Conservation (phyloP, 1,139 yeast species). For the Magnusiomyces paraingens region DNA sequence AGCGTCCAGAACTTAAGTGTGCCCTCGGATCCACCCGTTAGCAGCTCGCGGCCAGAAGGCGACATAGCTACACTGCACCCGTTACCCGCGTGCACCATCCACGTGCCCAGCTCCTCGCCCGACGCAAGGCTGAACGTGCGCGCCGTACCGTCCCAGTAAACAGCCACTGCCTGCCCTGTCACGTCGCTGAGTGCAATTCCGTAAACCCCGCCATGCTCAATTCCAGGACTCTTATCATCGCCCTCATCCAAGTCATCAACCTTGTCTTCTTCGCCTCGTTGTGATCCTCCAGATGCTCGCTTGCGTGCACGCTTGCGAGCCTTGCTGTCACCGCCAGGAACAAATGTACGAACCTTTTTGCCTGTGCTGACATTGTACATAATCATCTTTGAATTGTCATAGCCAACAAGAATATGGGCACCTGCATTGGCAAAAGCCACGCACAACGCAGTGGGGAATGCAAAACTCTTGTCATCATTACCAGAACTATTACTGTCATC, state of each 20-base stretch:
- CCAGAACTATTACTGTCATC: not conserved
- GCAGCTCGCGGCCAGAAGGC: conserved; percentile 19
- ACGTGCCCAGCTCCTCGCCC: conserved; percentile 20
- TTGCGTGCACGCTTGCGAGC: not conserved
- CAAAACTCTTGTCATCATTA: conserved; percentile 10
- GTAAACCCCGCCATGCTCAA: too few relatives aligned
- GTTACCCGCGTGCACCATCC: conserved; percentile 25
- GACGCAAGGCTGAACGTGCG: conserved; percentile 19
- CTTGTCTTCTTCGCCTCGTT: too few relatives aligned
- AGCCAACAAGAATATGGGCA: conserved; percentile 23
- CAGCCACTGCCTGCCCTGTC: conserved; percentile 11
- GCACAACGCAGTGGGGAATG: conserved; percentile 10
- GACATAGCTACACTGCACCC: conserved; percentile 22
- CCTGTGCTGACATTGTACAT: conserved; percentile 27
- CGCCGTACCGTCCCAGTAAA: conserved; percentile 20
- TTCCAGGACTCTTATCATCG: too few relatives aligned
- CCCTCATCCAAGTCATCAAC: conserved; percentile 6
- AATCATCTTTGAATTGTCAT: conserved; percentile 24
- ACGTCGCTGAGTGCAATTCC: too few relatives aligned
- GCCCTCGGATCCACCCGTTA: conserved; percentile 30
- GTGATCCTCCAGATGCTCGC: too few relatives aligned
- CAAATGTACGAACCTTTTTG: conserved; percentile 18
- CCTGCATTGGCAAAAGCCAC: conserved; percentile 18
- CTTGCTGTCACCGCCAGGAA: not conserved
- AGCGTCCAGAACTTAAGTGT: conserved; percentile 28